Base-by-base conservation (phyloP, 2,329 filamentous ascomycete species). In the Thyridium curvatum region DNA sequence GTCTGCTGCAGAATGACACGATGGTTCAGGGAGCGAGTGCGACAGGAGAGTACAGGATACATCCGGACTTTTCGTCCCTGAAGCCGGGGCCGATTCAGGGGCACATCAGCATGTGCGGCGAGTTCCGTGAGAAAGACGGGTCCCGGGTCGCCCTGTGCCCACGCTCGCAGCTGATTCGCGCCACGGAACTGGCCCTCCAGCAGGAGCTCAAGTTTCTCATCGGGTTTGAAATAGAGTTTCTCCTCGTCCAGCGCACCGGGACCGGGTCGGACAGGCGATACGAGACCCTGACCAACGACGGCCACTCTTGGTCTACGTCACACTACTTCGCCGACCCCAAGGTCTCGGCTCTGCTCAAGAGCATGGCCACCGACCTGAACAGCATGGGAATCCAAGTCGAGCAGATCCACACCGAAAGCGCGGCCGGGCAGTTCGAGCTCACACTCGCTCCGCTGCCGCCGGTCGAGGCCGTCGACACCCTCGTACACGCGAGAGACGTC, bases 151-250 rank as follows among this genome's bases (percentile, higher is more conserved):
- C 48, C 2, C 45, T 80, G 1, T 94, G 86, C 49, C 86, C 87
- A 1, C 72, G 86, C 39, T 66, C 77, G 32, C 55, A 82, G 40
- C 64, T 94, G 39, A 64, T 76, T 39, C 65, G 60, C 3, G 65
- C 79, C 0, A 53, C 82, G 2, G 62, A 71, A 0, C 60, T 62
- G 6, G 72, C 84, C 0, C 61, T 69, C 10, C 49, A 60, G 2
- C 64, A 75, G 30, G 66, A 69, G 2, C 65, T 87, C 3, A 59
- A 68, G 3, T 77, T 89, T 35, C 66, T 82, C 0, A 60, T 88
- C 13, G 88, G 87, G 0, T 94, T 93, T 47, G 88, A 94, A 58
- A 78, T 94, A 31, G 87, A 94, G 58, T 76, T 93, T 9, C 71
- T 86, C 2, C 80, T 94, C 46, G 65, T 91, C 46, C 69, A 71